phyloP scores from a whole-genome alignment of 2,329 filamentous ascomycete species.

The Dothidotthia symphoricarpi region DNA sequence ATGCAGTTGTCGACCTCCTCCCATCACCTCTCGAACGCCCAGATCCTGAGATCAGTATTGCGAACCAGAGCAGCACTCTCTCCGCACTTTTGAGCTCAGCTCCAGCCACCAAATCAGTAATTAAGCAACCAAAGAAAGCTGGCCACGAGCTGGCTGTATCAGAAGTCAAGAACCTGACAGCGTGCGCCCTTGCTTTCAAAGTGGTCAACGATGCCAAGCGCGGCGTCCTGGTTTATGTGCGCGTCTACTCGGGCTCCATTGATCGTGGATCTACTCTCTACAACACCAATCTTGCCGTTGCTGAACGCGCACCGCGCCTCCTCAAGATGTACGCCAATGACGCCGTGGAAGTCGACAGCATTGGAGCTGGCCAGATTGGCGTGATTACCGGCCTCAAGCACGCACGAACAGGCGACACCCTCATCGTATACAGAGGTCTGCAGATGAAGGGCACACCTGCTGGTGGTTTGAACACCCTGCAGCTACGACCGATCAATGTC shows the following conservation, averaged over 20 bases:
- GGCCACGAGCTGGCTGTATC: slow-evolving; percentile 15
- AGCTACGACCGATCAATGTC: slow-evolving; percentile 82
- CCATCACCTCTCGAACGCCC: slow-evolving; percentile 79
- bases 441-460: slow-evolving; percentile 64
- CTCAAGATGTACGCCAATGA: slow-evolving; percentile 88
- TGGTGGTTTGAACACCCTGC: slow-evolving; percentile 67
- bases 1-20: slow-evolving; percentile 83
- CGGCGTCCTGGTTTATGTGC: slow-evolving; percentile 85
- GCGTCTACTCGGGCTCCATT: slow-evolving; percentile 83
- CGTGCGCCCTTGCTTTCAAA: slow-evolving; percentile 79
- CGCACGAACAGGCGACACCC: slow-evolving; percentile 89
- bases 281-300: slow-evolving; percentile 80
- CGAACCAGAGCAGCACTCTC: slow-evolving; percentile 56
- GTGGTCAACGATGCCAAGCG: slow-evolving; percentile 84
- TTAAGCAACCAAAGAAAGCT: slow-evolving; percentile 15
- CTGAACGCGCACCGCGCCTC: slow-evolving; percentile 76
- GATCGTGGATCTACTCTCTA: slow-evolving; percentile 72
- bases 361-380: slow-evolving; percentile 86
- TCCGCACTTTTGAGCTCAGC: slow-evolving; percentile 45
- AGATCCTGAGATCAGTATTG: slow-evolving; percentile 73
- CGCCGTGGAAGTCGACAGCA: slow-evolving; percentile 76
- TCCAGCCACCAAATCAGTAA: slow-evolving; percentile 8
- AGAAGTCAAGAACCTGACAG: slow-evolving; percentile 61
- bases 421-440: slow-evolving; percentile 69
- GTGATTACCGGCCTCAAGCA: slow-evolving; percentile 87